These are phyloP conservation scores for Waltiozyma sp. DNA, from an alignment of 1,139 yeast species.

Conservation along the genomic window DNA sequence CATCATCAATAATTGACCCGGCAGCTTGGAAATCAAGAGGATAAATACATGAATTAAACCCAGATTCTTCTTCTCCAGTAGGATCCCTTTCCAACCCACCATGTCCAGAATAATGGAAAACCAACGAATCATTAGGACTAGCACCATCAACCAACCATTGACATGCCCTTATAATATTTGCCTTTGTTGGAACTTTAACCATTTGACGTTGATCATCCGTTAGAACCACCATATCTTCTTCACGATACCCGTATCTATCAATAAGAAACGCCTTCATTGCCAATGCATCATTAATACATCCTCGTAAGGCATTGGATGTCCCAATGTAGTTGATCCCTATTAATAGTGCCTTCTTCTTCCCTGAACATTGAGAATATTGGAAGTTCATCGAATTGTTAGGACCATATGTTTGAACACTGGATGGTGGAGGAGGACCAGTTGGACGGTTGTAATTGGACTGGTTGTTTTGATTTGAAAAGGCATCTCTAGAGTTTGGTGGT, in stretches of 20 bases:
- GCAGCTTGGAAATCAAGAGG: constrained; percentile 75
- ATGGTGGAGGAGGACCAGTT: constrained; percentile 20
- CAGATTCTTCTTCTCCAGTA: constrained; percentile 88
- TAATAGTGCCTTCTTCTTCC: constrained; percentile 69
- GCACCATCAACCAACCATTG: constrained; percentile 85
- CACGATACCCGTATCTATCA: constrained; percentile 50
- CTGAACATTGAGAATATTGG: constrained; percentile 70
- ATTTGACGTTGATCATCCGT: constrained; percentile 62
- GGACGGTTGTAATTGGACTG: constrained; percentile 1
- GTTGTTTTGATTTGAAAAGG: not conserved
- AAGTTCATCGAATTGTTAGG: constrained; percentile 23
- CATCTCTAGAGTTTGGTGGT: not conserved
- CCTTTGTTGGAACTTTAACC: constrained; percentile 63
- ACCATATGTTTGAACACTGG: constrained; percentile 25
- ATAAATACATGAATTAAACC: constrained; percentile 81
- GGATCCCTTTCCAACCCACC: constrained; percentile 76
- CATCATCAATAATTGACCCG: constrained; percentile 77
- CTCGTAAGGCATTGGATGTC: constrained; percentile 53
- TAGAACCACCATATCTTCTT: constrained; percentile 78
- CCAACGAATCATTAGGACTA: constrained; percentile 68
- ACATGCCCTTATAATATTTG: constrained; percentile 79
- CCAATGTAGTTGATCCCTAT: constrained; percentile 86
- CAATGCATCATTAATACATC: constrained; percentile 78
- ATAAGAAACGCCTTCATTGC: constrained; percentile 51
- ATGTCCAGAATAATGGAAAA: constrained; percentile 89